Base-by-base conservation (phyloP, 2,329 filamentous ascomycete species). In the Seiridium cupressi region DNA sequence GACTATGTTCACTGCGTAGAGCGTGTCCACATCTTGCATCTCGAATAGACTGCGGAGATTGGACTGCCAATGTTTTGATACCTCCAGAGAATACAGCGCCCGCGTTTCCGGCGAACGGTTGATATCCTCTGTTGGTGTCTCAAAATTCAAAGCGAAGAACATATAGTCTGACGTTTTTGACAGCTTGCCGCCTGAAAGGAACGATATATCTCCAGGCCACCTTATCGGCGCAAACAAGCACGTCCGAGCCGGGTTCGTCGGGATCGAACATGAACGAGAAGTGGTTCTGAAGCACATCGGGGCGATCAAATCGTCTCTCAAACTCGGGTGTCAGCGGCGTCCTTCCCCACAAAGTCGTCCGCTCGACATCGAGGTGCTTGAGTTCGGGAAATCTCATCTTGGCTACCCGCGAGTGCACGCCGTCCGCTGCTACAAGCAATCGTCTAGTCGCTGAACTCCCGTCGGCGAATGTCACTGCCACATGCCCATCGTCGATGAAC, bases 171-270 rank as follows among this genome's bases (percentile, higher is more conserved):
- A 31, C 7, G 32, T 9, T 13, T 36, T 9, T n/a, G 51, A 4
- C 51, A 53, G 51, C 11, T 35, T 9, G 4, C 51, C 51, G 36
- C 36, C 34, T 34, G 51, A 53, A 7, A 53, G 13, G 26, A 9
- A 26, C 5, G 51, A 26, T 3, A 53, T 13, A 7, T n/a, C 34
- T n/a, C 32, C 51, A n/a, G 51, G 51, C 51, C 51, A 53, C 5
- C 51, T 32, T 32, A 53, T 53, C 13, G 51, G 51, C 36, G 51
- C 51, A 34, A 53, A 53, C 32, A 53, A n/a, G 36, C 51, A 53
- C 32, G 26, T 38, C 7, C 51, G 51, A 13, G 51, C 34, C n/a
- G 32, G 32, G 32, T 10, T 38, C 11, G 10, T 7, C 9, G 51
- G 51, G 34, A 34, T 53, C 51, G 11, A 36, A 11, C 51, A 53